Evolutionary conservation across 1,284 basidiomycete genomes (phyloP), one percentile per base, ranked within the genome.

Genomic region (Ceratobasidium sp.): DNA sequence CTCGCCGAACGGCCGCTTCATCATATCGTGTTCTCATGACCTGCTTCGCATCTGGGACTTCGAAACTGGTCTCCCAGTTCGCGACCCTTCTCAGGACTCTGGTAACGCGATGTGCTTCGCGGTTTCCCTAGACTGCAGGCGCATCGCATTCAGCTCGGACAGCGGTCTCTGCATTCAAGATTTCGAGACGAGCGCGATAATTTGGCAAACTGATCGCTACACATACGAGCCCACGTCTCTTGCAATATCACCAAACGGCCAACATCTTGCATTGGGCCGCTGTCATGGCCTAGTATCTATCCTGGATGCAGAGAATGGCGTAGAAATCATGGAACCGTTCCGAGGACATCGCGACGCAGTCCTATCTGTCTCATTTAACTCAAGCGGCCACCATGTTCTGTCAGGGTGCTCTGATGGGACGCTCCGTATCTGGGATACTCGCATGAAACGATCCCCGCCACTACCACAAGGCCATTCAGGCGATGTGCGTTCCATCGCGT

Each of bases 11-110:
- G 65, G 75, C 29, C 33, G 29, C n/a, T 53, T 41, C 36, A 48
- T 76, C 29, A 62, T 59, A 17, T 75, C 73, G 6, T 59, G 31
- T 22, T 75, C 73, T 3, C 2, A 33, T 2, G 75, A 75, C 36
- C 59, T 62, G 17, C 27, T 75, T 17, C 29, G 75, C 5, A 33
- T 74, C 2, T 76, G 75, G 75, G 50, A 57, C 44, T 29, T 29
- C 2, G 22, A 50, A 4, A 62, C 41, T 24, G 69, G 36, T 9
- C 7, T 11, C 36, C 36, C 36, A 41, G 36, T 41, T 11, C 36
- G 36, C 36, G 36, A 41, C 36, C 36, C 36, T 11, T 41, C 11
- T 22, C 48, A n/a, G 22, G 48, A 48, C 14, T 15, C 24, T 14
- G 24, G 14, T 24, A 48, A 24, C 7, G 74, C 71, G 1, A 50